Evolutionary conservation across 2,329 filamentous ascomycete genomes (phyloP).

Genomic region (Talaromyces sp.): DNA sequence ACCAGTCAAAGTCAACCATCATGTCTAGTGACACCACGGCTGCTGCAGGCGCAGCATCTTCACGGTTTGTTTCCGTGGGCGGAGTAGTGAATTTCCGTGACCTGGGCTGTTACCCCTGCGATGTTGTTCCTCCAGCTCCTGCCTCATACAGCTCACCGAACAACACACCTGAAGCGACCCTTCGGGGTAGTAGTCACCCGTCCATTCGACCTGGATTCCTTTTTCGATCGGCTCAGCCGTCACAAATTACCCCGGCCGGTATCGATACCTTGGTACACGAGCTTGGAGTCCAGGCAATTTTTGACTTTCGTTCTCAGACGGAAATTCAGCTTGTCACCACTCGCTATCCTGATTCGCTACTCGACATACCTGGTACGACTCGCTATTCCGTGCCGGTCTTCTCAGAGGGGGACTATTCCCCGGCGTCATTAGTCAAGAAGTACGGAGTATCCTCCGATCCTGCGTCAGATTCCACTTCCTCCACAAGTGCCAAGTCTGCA

Average conservation of each 20-base stretch:
- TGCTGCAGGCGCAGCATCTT: constrained; percentile 14
- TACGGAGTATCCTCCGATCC: constrained; percentile 45
- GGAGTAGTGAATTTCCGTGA: constrained; percentile 65
- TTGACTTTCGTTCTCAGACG: constrained; percentile 60
- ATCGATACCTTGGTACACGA: constrained; percentile 45
- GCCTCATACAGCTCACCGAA: constrained; percentile 5
- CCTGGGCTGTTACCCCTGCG: constrained; percentile 54
- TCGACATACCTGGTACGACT: constrained; percentile 47
- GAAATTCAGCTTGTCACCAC: constrained; percentile 34
- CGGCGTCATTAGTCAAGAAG: constrained; percentile 4
- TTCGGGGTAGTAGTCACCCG: background rate
- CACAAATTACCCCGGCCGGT: constrained; percentile 52
- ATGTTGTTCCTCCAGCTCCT: background rate
- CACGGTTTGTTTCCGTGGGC: constrained; percentile 38
- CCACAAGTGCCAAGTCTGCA: background rate
- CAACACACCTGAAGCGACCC: background rate
- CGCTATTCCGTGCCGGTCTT: constrained; percentile 64
- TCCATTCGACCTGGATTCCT: constrained; percentile 51
- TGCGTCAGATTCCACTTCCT: constrained; percentile 23
- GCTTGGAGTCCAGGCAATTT: constrained; percentile 61
- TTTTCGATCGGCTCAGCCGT: constrained; percentile 68
- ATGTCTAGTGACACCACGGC: background rate
- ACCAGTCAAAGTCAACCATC: background rate
- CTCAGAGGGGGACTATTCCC: constrained; percentile 40
- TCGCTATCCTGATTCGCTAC: constrained; percentile 31